phyloP scores from a whole-genome alignment of 192 early-diverging fungal genomes.

The Diversispora eburnea region DNA sequence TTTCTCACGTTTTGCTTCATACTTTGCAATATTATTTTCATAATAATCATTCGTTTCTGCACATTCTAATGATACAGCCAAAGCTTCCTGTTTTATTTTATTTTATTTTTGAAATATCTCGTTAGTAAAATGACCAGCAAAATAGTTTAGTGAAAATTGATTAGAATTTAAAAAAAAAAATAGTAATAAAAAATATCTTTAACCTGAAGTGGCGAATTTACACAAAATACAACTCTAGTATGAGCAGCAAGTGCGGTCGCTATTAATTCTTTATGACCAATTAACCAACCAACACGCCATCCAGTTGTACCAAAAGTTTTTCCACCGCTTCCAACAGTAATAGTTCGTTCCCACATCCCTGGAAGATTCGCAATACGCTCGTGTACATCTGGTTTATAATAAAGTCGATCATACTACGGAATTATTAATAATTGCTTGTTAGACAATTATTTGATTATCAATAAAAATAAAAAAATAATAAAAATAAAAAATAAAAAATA shows the following conservation, averaged over 20 bases:
- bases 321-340: conserved; percentile 89
- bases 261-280: conserved; percentile 71
- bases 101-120: too few species aligned
- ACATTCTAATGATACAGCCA: conserved; percentile 68
- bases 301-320: conserved; percentile 96
- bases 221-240: conserved; percentile 84
- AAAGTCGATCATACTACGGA: conserved; percentile 80
- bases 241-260: conserved; percentile 78
- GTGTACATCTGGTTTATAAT: conserved; percentile 62
- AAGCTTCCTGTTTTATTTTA: conserved; percentile 48
- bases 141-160: too few species aligned
- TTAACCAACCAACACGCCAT: conserved; percentile 94
- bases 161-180: neutral
- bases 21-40: conserved; percentile 60
- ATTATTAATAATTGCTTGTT: neutral
- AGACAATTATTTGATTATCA: too few species aligned
- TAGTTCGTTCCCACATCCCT: conserved; percentile 86
- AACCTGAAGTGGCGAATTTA: conserved; percentile 84
- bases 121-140: too few species aligned
- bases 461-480: too few species aligned
- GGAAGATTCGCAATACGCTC: conserved; percentile 80
- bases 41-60: conserved; percentile 64
- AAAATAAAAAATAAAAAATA: neutral
- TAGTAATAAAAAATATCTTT: neutral
- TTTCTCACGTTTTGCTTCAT: conserved; percentile 69